A percentile compares a stretch with the other conserved stretches of the same genome.
Conservation (phyloP, 2,329 filamentous ascomycete genomes). For the Xylaria sp. region DNA sequence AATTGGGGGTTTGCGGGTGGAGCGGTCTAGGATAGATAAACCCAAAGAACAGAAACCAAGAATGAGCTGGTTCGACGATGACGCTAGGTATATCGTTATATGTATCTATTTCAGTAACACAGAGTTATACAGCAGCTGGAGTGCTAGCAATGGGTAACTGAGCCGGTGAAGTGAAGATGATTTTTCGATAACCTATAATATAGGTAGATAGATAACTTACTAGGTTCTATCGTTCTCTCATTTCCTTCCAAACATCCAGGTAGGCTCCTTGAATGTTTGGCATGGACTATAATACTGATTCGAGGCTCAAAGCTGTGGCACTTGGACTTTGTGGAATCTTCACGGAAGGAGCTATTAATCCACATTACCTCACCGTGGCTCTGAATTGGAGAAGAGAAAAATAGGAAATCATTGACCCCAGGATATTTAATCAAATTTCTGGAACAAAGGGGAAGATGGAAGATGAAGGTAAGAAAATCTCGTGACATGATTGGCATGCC, state of each 20-base stretch:
- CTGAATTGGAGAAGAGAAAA: background rate
- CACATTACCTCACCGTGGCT: background rate
- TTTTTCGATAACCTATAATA: background rate
- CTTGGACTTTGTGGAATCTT: too few relatives aligned
- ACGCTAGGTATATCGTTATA: background rate
- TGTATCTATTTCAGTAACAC: background rate
- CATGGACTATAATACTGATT: background rate
- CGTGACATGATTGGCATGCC: background rate
- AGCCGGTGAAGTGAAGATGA: background rate
- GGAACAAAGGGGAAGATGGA: too few relatives aligned
- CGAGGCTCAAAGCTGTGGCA: background rate
- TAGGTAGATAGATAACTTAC: background rate
- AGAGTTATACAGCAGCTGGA: background rate
- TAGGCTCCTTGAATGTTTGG: background rate
- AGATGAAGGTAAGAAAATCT: background rate
- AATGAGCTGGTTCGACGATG: background rate
- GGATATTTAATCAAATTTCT: background rate
- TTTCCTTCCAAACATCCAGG: background rate
- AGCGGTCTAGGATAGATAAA: background rate
- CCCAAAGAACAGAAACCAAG: background rate
- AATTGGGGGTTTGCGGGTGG: background rate
- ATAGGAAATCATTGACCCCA: background rate
- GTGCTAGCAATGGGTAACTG: slow-evolving; percentile 3
- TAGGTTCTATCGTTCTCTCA: background rate
- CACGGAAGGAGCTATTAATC: too few relatives aligned